These are phyloP conservation scores for Termitomyces sp. DNA, from an alignment of 768 basidiomycete species.

Conservation along the genomic window DNA sequence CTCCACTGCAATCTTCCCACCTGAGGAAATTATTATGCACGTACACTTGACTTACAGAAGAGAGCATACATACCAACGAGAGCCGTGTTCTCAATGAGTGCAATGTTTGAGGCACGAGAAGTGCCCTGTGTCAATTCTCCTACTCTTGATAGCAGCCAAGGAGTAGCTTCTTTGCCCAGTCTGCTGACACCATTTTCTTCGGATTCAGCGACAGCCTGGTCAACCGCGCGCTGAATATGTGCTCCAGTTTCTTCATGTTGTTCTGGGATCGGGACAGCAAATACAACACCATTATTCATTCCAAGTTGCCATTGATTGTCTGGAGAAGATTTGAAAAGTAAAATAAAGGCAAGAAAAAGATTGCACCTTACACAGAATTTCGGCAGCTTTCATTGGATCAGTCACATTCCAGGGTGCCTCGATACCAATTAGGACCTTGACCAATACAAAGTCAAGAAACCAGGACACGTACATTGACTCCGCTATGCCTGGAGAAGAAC, in stretches of 20 bases:
- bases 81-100: conserved; percentile 87
- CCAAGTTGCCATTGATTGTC: conserved; percentile 70
- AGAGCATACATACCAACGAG: conserved; percentile 56
- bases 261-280: conserved; percentile 89
- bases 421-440: neutral
- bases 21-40: conserved; percentile 31
- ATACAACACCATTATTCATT: conserved; percentile 72
- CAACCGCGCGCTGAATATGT: conserved; percentile 70
- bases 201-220: conserved; percentile 82
- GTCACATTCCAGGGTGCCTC: conserved; percentile 80
- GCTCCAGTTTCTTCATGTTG: conserved; percentile 65
- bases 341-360: neutral
- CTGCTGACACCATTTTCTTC: conserved; percentile 75
- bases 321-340: conserved; percentile 23
- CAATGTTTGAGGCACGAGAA: conserved; percentile 78
- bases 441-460: neutral
- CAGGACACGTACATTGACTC: conserved; percentile 56
- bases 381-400: conserved; percentile 64
- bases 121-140: conserved; percentile 74
- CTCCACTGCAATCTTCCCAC: conserved; percentile 74
- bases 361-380: conserved; percentile 60
- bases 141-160: conserved; percentile 87
- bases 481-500: conserved; percentile 85
- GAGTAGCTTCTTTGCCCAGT: conserved; percentile 88
- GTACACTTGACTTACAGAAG: neutral